Evolutionary conservation across 805 yeast species (phyloP).

Genomic region (Starmerella gropengiesseri): DNA sequence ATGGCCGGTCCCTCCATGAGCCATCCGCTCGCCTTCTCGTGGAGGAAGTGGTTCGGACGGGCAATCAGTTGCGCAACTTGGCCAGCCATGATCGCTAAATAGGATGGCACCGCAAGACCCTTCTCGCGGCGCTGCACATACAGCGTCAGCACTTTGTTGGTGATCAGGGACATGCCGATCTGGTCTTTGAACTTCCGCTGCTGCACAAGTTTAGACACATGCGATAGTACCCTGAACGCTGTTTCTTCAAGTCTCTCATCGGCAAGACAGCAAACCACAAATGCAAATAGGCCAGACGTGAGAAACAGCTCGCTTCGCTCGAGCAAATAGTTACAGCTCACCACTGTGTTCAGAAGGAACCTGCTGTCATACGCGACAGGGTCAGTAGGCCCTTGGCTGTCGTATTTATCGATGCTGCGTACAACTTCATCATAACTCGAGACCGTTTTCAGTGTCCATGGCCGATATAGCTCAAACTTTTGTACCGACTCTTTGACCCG

Average conservation of each 20-base stretch:
- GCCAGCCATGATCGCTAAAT: constrained; percentile 47
- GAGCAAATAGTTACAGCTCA: constrained; percentile 21
- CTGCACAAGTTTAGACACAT: constrained; percentile 10
- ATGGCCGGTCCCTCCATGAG: constrained; percentile 46
- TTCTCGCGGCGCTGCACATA: neutral
- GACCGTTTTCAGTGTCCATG: neutral
- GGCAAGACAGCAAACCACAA: constrained; percentile 11
- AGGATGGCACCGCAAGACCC: constrained; percentile 10
- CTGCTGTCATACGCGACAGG: constrained; percentile 45
- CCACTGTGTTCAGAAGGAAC: constrained; percentile 46
- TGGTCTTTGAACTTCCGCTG: constrained; percentile 20
- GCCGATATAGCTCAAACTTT: constrained; percentile 25
- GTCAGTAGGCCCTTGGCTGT: neutral
- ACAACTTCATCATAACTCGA: neutral
- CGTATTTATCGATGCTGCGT: constrained; percentile 9
- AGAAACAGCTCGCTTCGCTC: constrained; percentile 34
- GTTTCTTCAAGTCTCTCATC: constrained; percentile 1
- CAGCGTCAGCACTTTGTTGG: constrained; percentile 18
- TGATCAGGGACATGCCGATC: constrained; percentile 17
- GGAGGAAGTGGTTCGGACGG: constrained; percentile 63
- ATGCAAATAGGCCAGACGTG: constrained; percentile 26
- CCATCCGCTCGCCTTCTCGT: constrained; percentile 60
- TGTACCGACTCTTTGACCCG: constrained; percentile 12
- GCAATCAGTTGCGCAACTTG: constrained; percentile 45
- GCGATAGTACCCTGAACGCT: constrained; percentile 8